Base-by-base conservation (phyloP, 805 yeast species). In the Saccharomycopsis fibuligera region DNA sequence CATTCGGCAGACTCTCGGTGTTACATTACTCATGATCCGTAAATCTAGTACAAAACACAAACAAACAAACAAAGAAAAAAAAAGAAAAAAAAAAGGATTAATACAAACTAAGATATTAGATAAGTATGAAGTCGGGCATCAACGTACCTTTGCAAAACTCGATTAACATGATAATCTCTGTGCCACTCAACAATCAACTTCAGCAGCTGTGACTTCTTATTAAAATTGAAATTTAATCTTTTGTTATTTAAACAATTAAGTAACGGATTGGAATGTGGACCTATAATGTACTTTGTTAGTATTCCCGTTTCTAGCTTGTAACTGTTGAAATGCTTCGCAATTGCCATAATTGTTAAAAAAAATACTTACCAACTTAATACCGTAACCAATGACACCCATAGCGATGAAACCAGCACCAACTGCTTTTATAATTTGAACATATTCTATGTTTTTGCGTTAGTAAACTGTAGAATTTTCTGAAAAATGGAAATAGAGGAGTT, bases 301-400 rank as follows among this genome's bases (percentile, higher is more conserved):
- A 33, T 12, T 27, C 31, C 10, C 8, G 38, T 35, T 35, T 9
- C 12, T 29, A 29, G 9, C 9, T 14, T 14, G 33, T 29, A 29
- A 10, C 33, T 29, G 9, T 29, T 29, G 33, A 10, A 14, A 14
- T 14, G 33, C 33, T 29, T n/a, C 12, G 21, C 9, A 17, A n/a
- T 35, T 16, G 31, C 12, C 31, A 29, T 9, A 9, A 29, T 29
- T 12, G 8, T 19, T n/a, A 24, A 42, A 39, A 3, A 33, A n/a
- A 33, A 16, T 4, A 62, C 68, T 49, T 58, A 68, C 74, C 62
- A 91, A 79, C 72, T 91, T 91, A 70, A 93, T 93, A 62, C 83
- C 86, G 71, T 89, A 91, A 50, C 99, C 99, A 62, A 93, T 95
- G 61, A 87, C 84, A 63, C 99, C 99, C 90, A 91, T 93, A 79